phyloP scores from a whole-genome alignment of 2,329 filamentous ascomycete genomes.

The Ilyonectria destructans region DNA sequence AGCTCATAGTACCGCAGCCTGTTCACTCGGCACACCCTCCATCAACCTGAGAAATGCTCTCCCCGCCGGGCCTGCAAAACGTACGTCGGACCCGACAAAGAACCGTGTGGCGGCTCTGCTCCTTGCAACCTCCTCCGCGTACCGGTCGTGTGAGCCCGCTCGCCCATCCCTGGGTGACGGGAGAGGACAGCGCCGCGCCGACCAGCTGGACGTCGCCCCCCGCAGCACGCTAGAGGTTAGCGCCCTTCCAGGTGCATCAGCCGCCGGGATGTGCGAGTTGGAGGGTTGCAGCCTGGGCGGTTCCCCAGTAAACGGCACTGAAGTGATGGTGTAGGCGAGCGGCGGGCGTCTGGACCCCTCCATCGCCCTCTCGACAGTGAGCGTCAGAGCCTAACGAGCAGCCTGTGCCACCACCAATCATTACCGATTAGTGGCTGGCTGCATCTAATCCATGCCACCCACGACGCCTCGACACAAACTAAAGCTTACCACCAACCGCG shows the following conservation, averaged over 20 bases:
- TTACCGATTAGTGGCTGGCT: background rate
- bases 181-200: background rate
- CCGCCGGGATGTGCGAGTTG: conserved; percentile 4
- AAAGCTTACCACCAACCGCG: conserved; percentile 25
- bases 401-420: background rate
- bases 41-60: background rate
- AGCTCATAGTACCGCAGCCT: conserved; percentile 3
- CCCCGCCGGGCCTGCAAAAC: background rate
- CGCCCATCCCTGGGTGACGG: background rate
- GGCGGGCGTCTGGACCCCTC: background rate
- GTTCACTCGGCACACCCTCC: background rate
- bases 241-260: conserved; percentile 9
- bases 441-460: conserved; percentile 13
- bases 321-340: background rate
- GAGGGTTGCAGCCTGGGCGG: background rate
- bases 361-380: background rate
- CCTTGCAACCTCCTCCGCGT: no score
- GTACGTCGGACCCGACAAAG: background rate
- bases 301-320: background rate
- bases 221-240: conserved; percentile 42
- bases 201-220: conserved; percentile 16
- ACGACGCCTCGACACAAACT: conserved; percentile 8
- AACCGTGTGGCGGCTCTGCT: background rate
- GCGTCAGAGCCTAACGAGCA: background rate
- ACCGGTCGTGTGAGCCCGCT: background rate